Evolutionary conservation across 108 stramenopile species (phyloP).

Genomic region (Aurantiochytrium sp.): DNA sequence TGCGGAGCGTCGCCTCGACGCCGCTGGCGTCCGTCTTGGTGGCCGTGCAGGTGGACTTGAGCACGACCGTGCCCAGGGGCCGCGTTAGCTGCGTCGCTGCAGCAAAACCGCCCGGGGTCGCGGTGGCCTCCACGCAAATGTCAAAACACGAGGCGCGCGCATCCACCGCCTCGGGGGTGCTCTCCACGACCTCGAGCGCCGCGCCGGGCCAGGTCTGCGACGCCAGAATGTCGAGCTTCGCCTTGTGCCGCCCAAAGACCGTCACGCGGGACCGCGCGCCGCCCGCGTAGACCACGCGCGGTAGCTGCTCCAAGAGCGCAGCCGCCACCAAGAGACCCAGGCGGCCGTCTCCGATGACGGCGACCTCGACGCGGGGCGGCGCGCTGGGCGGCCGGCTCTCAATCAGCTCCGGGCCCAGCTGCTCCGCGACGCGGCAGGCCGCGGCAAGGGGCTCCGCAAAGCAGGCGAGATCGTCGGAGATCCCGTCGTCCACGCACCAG

Average conservation of each 20-base stretch:
- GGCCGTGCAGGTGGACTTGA: not conserved
- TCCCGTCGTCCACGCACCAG: not conserved
- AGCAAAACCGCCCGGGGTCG: not conserved
- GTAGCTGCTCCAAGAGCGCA: constrained; percentile 5
- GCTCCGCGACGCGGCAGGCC: not conserved
- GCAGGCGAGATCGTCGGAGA: not conserved
- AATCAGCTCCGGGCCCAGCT: not conserved
- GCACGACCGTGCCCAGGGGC: not conserved
- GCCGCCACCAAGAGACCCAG: constrained; percentile 36
- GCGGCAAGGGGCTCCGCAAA: not conserved
- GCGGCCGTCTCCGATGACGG: constrained; percentile 21
- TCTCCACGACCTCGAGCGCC: not conserved
- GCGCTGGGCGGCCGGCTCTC: not conserved
- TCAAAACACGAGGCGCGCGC: not conserved
- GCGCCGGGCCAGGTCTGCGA: not conserved
- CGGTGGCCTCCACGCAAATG: not conserved
- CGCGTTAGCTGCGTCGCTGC: not conserved
- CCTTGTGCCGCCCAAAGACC: constrained; percentile 42
- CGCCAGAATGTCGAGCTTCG: constrained; percentile 33
- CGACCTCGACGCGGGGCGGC: not conserved
- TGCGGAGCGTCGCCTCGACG: not conserved
- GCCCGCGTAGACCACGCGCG: not conserved
- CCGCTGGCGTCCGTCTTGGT: not conserved
- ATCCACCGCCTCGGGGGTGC: not conserved
- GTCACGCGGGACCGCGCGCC: not conserved